Conservation (phyloP, 257 asterid genomes). For the Knoxia roxburghii region DNA sequence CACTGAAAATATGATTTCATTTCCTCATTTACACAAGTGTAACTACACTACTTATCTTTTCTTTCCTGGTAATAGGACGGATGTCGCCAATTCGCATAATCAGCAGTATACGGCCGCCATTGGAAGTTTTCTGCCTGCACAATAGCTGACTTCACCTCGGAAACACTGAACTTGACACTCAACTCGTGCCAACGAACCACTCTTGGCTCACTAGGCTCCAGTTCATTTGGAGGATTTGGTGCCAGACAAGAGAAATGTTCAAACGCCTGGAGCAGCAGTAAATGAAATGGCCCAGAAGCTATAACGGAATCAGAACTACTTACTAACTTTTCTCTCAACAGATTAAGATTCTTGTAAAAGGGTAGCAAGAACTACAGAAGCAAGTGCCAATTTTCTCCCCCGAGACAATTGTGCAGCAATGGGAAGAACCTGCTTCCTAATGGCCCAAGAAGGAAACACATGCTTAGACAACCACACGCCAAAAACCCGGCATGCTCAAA, state of each 20-base stretch:
- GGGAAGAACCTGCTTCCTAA: neutral
- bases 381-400: neutral
- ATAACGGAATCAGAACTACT: neutral
- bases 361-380: neutral
- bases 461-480: neutral
- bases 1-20: constrained; percentile 22
- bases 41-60: constrained; percentile 6
- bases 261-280: constrained; percentile 2
- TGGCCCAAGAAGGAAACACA: neutral
- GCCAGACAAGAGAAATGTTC: neutral
- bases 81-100: constrained; percentile 13
- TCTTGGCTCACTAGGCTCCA: neutral
- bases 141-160: neutral
- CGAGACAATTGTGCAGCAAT: neutral
- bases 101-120: constrained; percentile 3
- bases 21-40: constrained; percentile 3
- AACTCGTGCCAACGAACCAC: neutral
- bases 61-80: constrained; percentile 22
- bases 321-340: neutral
- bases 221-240: neutral
- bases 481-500: neutral
- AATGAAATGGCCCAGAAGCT: neutral
- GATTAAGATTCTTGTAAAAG: neutral
- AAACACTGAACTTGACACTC: too few relatives aligned
- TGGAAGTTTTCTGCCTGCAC: neutral